These are phyloP conservation scores for Athelia sp. DNA, from an alignment of 1,284 basidiomycete genomes.

Conservation along the genomic window DNA sequence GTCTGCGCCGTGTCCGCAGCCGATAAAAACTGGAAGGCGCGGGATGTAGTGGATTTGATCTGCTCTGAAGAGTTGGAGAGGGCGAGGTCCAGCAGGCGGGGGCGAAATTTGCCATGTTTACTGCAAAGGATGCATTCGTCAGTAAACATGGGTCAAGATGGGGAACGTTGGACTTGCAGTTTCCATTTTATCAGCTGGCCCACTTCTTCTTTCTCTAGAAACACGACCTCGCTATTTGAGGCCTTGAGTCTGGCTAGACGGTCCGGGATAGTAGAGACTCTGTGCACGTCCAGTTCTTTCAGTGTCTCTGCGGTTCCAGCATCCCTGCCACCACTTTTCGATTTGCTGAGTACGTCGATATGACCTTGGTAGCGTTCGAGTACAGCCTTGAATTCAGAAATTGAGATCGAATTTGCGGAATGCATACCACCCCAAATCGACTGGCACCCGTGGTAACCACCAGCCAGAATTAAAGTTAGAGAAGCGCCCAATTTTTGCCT, in stretches of 20 bases:
- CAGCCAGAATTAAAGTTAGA: too few relatives aligned
- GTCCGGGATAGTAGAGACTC: background rate
- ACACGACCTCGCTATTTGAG: background rate
- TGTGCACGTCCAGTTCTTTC: background rate
- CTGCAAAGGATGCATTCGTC: background rate
- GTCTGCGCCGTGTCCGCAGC: too few relatives aligned
- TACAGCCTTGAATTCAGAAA: background rate
- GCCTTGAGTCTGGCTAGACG: background rate
- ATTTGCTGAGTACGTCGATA: background rate
- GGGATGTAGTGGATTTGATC: background rate
- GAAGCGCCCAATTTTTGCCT: too few relatives aligned
- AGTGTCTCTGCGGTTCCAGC: background rate
- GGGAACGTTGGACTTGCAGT: background rate
- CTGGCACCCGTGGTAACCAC: too few relatives aligned
- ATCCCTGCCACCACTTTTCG: background rate
- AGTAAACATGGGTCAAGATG: background rate
- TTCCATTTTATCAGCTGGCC: background rate
- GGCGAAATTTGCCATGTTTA: conserved; percentile 1
- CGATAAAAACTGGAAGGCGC: background rate
- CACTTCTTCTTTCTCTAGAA: background rate
- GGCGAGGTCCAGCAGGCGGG: background rate
- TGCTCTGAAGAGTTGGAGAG: background rate
- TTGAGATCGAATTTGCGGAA: background rate
- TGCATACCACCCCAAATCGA: too few relatives aligned
- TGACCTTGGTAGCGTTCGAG: background rate